Evolutionary conservation across 2,329 filamentous ascomycete species (phyloP), one percentile per base, ranked within the genome.

Genomic region (Akanthomyces lecanii): DNA sequence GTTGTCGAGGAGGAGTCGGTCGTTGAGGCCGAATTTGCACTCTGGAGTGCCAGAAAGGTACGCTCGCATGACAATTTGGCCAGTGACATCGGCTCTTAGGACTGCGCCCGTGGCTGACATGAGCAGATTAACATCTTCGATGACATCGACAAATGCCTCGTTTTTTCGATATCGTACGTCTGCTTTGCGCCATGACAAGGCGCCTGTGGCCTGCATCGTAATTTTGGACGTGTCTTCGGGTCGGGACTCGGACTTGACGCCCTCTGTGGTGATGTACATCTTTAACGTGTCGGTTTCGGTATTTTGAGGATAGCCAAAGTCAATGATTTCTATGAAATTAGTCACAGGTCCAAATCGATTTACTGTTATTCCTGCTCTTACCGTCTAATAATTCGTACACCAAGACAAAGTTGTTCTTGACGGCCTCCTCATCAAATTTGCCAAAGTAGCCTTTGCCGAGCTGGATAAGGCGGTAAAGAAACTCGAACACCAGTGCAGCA

Each of bases 221-320:
- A 99, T 99, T 75, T 94, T 95, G 69, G 92, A 94, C 57, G 94
- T 97, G 76, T 99, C 94, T 74, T 97, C 91, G 78, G 88, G 89
- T 68, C 85, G 88, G 68, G 87, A 82, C 75, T 92, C 92, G 38
- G 92, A 96, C 77, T 97, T 97, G 78, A 99, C 94, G 64, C 95
- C 95, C 79, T 99, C 95, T 42, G 95, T 99, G 50, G 96, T 99
- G 73, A 99, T 99, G 82, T 99, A 99, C 94, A 98, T 98, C 79
- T 99, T 99, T 70, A 99, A 82, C 18, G 95, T 98, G 76, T 99
- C 95, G 61, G 94, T 97, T 79, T 99, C 95, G 66, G 95, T 99
- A 76, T 98, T 98, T 76, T 99, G 95, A 40, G 95, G 95, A 75
- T 99, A 99, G 66, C 95, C 95, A 77, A 99, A 99, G 78, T 99